Evolutionary conservation across 371 early-diverging fungal genomes (phyloP).

Genomic region (Mycotypha africana): DNA sequence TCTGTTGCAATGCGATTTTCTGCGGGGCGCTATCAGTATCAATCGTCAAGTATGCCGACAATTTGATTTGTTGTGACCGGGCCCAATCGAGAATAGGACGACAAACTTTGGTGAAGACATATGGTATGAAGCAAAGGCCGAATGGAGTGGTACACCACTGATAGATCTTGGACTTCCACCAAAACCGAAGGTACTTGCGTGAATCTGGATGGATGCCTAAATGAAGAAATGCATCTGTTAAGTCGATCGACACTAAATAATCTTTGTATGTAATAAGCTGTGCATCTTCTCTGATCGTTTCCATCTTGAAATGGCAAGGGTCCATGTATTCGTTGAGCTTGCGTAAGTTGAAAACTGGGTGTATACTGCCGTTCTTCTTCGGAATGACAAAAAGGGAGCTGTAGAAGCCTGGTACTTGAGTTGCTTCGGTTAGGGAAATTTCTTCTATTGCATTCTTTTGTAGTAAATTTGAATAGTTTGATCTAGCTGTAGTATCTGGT

Average conservation of each 20-base stretch:
- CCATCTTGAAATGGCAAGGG: no score
- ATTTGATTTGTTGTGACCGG: constrained; percentile 9
- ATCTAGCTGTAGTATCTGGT: no score
- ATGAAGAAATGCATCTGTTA: constrained; percentile 28
- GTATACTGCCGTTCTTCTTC: no score
- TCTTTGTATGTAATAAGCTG: constrained; percentile 14
- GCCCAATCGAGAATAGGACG: constrained; percentile 23
- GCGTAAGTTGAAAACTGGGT: no score
- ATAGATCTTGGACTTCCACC: constrained; percentile 36
- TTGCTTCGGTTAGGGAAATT: no score
- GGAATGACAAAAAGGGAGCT: no score
- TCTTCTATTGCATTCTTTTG: no score
- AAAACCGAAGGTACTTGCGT: constrained; percentile 31
- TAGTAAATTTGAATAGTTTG: no score
- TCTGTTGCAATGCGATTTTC: neutral
- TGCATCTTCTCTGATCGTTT: no score
- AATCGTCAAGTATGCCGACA: no score
- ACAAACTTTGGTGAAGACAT: constrained; percentile 34
- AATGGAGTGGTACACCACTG: constrained; percentile 42
- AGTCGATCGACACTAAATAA: constrained; percentile 24
- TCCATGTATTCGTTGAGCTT: no score
- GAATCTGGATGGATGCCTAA: constrained; percentile 10
- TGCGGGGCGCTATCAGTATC: constrained; percentile 1
- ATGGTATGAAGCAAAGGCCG: constrained; percentile 41
- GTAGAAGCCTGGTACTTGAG: no score